Evolutionary conservation across 768 basidiomycete species (phyloP), one percentile per base, ranked within the genome.

Genomic region (Lepiota venenata): DNA sequence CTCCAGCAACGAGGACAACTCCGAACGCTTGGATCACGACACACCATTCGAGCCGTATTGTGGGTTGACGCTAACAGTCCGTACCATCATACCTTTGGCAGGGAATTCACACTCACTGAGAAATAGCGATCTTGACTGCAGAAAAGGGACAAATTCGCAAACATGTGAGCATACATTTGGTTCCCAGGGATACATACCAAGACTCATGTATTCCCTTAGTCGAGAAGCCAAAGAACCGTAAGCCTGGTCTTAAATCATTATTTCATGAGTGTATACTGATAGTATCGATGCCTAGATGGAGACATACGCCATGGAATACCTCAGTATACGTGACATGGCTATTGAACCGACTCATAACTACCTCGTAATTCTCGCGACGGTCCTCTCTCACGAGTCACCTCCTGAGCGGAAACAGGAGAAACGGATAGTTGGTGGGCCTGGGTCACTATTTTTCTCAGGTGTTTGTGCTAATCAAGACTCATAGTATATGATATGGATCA

Each of bases 1-100:
- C 25, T 25, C 25, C 25, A 11, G 8, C 3, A 32, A 32, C 32
- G 32, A 9, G 32, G 8, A 32, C 32, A 32, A 32, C 32, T 43
- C 8, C 50, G 40, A 16, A 51, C 25, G 1, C 40, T 51, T 20
- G 29, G 25, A 43, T 20, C 50, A 27, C 27, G 50, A 15, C 22
- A 18, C 16, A 51, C 50, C 11, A 43, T 43, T 7, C 35, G 22
- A 39, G 50, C 50, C 20, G 25, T 51, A 12, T 21, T 42, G 18
- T 51, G 50, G 50, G 40, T 43, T 35, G 50, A 51, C 43, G 50
- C 50, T 4, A 42, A 51, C 21, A 51, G 50, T 51, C 12, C 4
- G 46, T 35, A 16, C 3, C 5, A 18, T 20, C 42, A 12, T 14
- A 16, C 20, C 16, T 12, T 27, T 25, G 25, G 9, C n/a, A 50